Conservation (phyloP, 306 rosid genomes). For the Lotus japonicus region DNA sequence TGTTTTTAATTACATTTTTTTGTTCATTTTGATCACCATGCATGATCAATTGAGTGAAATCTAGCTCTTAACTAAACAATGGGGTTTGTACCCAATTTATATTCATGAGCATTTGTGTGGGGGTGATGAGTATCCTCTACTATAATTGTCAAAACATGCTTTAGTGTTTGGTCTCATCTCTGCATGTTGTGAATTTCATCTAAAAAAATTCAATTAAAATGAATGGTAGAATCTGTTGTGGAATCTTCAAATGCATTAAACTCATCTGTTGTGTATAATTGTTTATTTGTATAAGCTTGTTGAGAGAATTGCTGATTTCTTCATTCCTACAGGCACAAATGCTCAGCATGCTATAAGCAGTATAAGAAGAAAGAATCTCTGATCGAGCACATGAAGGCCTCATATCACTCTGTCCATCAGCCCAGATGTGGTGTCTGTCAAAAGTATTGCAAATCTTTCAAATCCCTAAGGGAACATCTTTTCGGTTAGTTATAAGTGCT, state of each 20-base stretch:
- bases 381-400: conserved; percentile 59
- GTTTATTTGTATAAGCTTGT: neutral
- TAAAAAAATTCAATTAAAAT: too few relatives aligned
- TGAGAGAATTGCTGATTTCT: neutral
- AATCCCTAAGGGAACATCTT: conserved; percentile 82
- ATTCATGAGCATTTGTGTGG: conserved; percentile 4
- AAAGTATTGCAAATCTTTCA: conserved; percentile 76
- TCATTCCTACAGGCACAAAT: conserved; percentile 52
- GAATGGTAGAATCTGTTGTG: too few relatives aligned
- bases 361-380: conserved; percentile 69
- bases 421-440: conserved; percentile 64
- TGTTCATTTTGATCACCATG: neutral
- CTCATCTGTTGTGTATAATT: too few relatives aligned
- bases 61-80: neutral
- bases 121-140: neutral
- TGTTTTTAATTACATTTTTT: neutral
- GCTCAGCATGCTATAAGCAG: conserved; percentile 75
- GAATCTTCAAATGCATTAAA: too few relatives aligned
- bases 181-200: too few relatives aligned
- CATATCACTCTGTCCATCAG: conserved; percentile 67
- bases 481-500: conserved; percentile 35
- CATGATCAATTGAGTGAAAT: neutral
- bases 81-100: neutral
- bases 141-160: neutral
- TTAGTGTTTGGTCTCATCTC: too few relatives aligned